Evolutionary conservation across 257 asterid species (phyloP).

Genomic region (Primulina eburnea): DNA sequence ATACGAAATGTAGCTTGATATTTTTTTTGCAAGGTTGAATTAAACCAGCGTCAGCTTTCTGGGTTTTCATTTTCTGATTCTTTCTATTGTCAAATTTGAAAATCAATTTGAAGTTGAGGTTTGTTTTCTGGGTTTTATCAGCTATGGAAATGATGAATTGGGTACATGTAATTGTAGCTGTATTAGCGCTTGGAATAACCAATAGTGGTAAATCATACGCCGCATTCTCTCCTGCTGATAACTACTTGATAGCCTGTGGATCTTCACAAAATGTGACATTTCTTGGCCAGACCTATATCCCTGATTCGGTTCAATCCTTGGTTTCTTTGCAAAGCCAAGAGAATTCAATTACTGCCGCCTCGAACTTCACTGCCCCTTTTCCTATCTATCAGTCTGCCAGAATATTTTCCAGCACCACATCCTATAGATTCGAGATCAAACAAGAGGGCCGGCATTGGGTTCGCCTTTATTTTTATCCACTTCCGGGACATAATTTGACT

Average conservation of each 20-base stretch:
- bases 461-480: constrained; percentile 65
- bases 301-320: constrained; percentile 48
- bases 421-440: constrained; percentile 46
- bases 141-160: constrained; percentile 38
- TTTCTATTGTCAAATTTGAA: constrained; percentile 8
- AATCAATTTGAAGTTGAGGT: constrained; percentile 9
- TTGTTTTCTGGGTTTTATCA: constrained; percentile 14
- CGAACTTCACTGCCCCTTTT: constrained; percentile 57
- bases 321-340: constrained; percentile 42
- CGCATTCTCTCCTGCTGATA: constrained; percentile 57
- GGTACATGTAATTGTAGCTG: constrained; percentile 38
- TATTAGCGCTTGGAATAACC: constrained; percentile 28
- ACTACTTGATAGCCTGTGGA: constrained; percentile 61
- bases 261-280: constrained; percentile 59
- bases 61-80: constrained; percentile 6
- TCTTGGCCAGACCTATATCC: constrained; percentile 47
- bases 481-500: constrained; percentile 47
- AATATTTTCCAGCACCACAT: constrained; percentile 44
- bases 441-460: constrained; percentile 64
- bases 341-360: constrained; percentile 42
- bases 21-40: constrained; percentile 18
- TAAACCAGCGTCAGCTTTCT: constrained; percentile 8
- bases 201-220: constrained; percentile 30
- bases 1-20: constrained; percentile 21
- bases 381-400: constrained; percentile 60